Conservation (phyloP, 345 rosid species). For the Pugionium dolabratum region DNA sequence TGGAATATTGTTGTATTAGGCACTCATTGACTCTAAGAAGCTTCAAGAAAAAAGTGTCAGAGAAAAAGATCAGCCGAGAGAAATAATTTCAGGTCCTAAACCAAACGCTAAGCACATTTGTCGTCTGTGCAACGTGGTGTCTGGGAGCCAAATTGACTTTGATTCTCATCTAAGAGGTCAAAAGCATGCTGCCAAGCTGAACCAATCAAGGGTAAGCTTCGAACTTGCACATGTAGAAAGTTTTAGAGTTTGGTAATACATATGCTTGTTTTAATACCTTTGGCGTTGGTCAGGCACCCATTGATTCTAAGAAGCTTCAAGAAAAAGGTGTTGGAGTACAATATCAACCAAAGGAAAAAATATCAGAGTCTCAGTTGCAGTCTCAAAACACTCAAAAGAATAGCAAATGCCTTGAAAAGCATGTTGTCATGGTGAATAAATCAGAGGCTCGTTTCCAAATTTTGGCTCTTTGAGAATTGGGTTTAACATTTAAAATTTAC, state of each 20-base stretch:
- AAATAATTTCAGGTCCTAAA: neutral
- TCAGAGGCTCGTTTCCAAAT: conserved; percentile 8
- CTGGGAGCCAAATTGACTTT: conserved; percentile 12
- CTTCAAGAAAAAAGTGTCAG: too few relatives aligned
- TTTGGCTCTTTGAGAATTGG: conserved; percentile 12
- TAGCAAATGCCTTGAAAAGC: conserved; percentile 42
- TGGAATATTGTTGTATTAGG: too few relatives aligned
- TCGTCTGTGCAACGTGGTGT: conserved; percentile 19
- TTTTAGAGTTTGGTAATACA: conserved; percentile 48
- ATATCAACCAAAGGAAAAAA: conserved; percentile 40
- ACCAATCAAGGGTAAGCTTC: neutral
- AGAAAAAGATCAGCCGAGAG: too few relatives aligned
- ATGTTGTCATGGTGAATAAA: conserved; percentile 25
- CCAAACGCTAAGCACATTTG: conserved; percentile 11
- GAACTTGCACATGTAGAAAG: conserved; percentile 28
- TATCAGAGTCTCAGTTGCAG: conserved; percentile 47
- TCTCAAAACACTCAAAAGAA: conserved; percentile 41
- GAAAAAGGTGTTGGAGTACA: conserved; percentile 53
- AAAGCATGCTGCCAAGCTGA: conserved; percentile 14
- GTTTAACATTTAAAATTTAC: conserved; percentile 40
- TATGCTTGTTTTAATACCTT: conserved; percentile 50
- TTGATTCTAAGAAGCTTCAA: conserved; percentile 51
- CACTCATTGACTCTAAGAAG: too few relatives aligned
- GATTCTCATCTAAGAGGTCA: conserved; percentile 31
- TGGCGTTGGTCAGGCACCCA: conserved; percentile 48